A percentile compares a stretch with the other conserved stretches of the same genome.
Conservation (phyloP, 1,284 basidiomycete species). For the Naganishia albida region DNA sequence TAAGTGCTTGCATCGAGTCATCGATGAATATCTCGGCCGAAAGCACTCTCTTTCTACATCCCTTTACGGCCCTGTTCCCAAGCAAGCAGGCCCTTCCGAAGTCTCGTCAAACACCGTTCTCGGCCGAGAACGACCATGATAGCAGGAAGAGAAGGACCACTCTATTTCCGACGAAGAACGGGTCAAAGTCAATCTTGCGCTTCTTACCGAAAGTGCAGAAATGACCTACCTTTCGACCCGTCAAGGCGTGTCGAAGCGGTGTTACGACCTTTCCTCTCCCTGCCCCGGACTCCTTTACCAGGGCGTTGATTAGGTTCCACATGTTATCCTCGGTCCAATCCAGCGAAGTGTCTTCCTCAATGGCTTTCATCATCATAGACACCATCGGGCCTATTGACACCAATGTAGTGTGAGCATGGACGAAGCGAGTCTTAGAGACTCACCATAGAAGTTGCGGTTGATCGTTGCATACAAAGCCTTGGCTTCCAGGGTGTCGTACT, state of each 20-base stretch:
- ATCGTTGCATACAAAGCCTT: constrained; percentile 60
- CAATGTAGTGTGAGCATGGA: constrained; percentile 31
- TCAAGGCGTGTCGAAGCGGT: constrained; percentile 71
- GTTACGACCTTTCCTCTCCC: constrained; percentile 67
- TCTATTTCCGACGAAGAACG: constrained; percentile 28
- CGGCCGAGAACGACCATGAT: constrained; percentile 42
- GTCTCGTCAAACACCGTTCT: constrained; percentile 29
- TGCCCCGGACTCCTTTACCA: constrained; percentile 53
- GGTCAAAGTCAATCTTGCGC: neutral
- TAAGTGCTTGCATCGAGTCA: no score
- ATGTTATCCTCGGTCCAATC: constrained; percentile 43
- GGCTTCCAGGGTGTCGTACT: constrained; percentile 62
- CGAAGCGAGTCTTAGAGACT: constrained; percentile 38
- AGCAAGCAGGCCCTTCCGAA: constrained; percentile 6
- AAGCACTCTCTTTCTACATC: neutral
- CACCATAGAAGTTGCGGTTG: constrained; percentile 56
- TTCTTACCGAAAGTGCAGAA: neutral
- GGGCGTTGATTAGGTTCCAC: constrained; percentile 57
- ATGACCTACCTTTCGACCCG: constrained; percentile 71
- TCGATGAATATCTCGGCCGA: no score
- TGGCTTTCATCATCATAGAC: constrained; percentile 27
- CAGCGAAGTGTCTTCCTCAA: constrained; percentile 33
- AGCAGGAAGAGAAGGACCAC: constrained; percentile 43
- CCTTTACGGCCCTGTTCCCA: constrained; percentile 24
- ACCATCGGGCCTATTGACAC: constrained; percentile 29